phyloP scores from a whole-genome alignment of 2,329 filamentous ascomycete genomes.

The Phialemoniopsis sp. region DNA sequence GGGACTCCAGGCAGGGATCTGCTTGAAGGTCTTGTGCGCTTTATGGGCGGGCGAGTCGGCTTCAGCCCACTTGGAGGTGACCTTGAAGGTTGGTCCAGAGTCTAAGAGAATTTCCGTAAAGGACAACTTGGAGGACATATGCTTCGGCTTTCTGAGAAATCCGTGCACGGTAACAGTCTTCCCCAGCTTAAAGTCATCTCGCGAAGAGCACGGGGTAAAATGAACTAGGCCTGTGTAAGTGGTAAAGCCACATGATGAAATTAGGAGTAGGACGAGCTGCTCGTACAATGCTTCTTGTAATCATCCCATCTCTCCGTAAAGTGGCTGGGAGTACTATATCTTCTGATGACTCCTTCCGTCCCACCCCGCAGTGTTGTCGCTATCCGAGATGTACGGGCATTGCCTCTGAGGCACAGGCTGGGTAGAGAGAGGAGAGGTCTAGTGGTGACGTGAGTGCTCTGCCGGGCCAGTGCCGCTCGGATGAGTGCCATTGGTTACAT shows the following conservation, averaged over 20 bases:
- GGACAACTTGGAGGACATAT: slow-evolving; percentile 63
- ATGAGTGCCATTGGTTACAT: slow-evolving; percentile 9
- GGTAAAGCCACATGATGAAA: neutral
- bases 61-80: slow-evolving; percentile 33
- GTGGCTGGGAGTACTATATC: neutral
- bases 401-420: neutral
- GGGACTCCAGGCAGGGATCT: slow-evolving; percentile 45
- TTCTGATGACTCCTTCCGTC: no score
- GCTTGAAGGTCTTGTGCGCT: slow-evolving; percentile 35
- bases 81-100: slow-evolving; percentile 27
- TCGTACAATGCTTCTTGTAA: slow-evolving; percentile 39
- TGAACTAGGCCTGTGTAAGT: slow-evolving; percentile 14
- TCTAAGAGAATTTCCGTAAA: slow-evolving; percentile 57
- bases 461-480: neutral
- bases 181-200: slow-evolving; percentile 18
- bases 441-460: no score
- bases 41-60: slow-evolving; percentile 25
- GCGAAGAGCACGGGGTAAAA: slow-evolving; percentile 20
- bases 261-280: neutral
- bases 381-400: no score
- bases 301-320: slow-evolving; percentile 22
- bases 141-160: slow-evolving; percentile 65
- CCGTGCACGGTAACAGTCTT: slow-evolving; percentile 57
- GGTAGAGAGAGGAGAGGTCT: no score
- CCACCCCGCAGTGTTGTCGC: no score